A percentile compares a stretch with the other conserved stretches of the same genome.
Conservation (phyloP, 805 yeast genomes). For the Scheffersomyces stipitis region DNA sequence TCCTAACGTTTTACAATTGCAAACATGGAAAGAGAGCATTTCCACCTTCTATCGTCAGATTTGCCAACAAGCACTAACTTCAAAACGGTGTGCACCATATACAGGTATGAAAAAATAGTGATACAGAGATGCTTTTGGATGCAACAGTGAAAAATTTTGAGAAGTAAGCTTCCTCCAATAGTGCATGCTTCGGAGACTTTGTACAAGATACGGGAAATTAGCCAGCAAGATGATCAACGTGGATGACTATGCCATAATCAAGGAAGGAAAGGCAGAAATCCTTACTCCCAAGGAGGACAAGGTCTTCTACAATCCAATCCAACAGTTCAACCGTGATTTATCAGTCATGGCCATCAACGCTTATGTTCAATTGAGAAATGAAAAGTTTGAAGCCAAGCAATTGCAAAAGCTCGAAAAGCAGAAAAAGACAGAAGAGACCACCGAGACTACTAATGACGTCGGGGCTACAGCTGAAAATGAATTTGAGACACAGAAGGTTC, state of each 20-base stretch:
- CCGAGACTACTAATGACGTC: conserved; percentile 14
- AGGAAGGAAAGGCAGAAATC: conserved; percentile 84
- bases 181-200: too few species aligned
- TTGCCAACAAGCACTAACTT: too few species aligned
- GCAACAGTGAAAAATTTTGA: too few species aligned
- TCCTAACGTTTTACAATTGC: too few species aligned
- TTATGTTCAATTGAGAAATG: conserved; percentile 67
- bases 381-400: conserved; percentile 27
- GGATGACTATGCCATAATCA: conserved; percentile 31
- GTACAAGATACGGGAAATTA: too few species aligned
- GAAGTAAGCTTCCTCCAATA: too few species aligned
- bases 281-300: conserved; percentile 76
- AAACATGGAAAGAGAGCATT: too few species aligned
- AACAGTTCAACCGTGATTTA: conserved; percentile 92
- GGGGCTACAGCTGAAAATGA: conserved; percentile 5
- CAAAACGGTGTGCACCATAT: too few species aligned
- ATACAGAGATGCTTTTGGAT: too few species aligned
- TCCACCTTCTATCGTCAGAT: too few species aligned
- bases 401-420: conserved; percentile 17
- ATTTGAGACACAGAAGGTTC: conserved; percentile 33
- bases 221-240: too few species aligned
- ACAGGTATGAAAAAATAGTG: too few species aligned
- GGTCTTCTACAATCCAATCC: conserved; percentile 95
- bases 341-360: conserved; percentile 84
- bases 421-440: conserved; percentile 20